Evolutionary conservation across 2,329 filamentous ascomycete species (phyloP).

Genomic region (Pezicula carpinea): DNA sequence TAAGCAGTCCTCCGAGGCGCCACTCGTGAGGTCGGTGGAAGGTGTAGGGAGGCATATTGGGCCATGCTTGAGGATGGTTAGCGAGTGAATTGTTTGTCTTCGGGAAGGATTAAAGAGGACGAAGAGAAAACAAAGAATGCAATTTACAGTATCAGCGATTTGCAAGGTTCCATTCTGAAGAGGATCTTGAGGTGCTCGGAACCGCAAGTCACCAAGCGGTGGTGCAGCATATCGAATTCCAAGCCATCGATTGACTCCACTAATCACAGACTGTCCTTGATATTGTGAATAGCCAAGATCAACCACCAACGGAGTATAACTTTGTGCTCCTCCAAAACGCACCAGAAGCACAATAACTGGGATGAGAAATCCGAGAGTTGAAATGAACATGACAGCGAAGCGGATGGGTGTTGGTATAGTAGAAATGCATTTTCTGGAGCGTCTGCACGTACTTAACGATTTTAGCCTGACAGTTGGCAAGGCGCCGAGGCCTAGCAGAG

Average conservation of each 20-base stretch:
- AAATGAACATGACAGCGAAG: too few relatives aligned
- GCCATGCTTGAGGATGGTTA: conserved; percentile 15
- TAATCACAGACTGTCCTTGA: conserved; percentile 45
- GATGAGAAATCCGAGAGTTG: too few relatives aligned
- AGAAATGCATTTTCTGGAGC: too few relatives aligned
- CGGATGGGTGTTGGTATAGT: too few relatives aligned
- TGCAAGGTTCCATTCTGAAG: conserved; percentile 13
- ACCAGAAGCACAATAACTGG: too few relatives aligned
- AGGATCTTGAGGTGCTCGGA: conserved; percentile 63
- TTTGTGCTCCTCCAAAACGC: too few relatives aligned
- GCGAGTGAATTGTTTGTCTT: background rate
- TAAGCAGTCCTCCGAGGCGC: conserved; percentile 61
- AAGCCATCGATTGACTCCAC: conserved; percentile 66
- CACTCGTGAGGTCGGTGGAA: conserved; percentile 22
- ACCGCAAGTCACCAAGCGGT: conserved; percentile 61
- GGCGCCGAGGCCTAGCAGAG: too few relatives aligned
- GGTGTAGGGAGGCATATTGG: conserved; percentile 20
- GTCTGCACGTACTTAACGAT: too few relatives aligned
- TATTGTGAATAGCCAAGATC: conserved; percentile 66
- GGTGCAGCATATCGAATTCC: conserved; percentile 71
- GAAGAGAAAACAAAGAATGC: background rate
- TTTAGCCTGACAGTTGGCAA: too few relatives aligned
- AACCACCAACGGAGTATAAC: conserved; percentile 30
- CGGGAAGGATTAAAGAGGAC: background rate
- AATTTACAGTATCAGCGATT: conserved; percentile 21